A percentile compares a stretch with the other conserved stretches of the same genome.
These are phyloP conservation scores for Colletotrichum sp. DNA, from an alignment of 2,329 filamentous ascomycete genomes.

Conservation along the genomic window DNA sequence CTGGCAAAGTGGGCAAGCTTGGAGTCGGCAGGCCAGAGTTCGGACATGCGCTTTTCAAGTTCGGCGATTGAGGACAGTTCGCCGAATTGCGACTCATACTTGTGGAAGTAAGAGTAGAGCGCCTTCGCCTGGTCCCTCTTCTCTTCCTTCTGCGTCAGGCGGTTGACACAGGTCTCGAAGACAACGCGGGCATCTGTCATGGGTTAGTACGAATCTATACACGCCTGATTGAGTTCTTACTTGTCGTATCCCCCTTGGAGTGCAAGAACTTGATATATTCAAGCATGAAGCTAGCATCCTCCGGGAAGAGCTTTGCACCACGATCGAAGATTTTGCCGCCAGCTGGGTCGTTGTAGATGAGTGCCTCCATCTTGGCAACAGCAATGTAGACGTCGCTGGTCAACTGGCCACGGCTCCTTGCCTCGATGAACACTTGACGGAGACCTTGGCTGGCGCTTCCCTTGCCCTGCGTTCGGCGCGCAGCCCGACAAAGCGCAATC, in stretches of 20 bases:
- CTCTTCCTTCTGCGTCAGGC: slow-evolving; percentile 78
- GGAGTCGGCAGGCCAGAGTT: slow-evolving; percentile 90
- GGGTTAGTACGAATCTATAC: slow-evolving; percentile 20
- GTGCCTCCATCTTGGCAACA: slow-evolving; percentile 89
- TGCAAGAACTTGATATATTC: slow-evolving; percentile 97
- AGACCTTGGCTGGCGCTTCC: slow-evolving; percentile 70
- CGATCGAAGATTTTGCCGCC: slow-evolving; percentile 96
- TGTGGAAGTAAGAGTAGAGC: slow-evolving; percentile 90
- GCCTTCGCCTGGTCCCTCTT: slow-evolving; percentile 77
- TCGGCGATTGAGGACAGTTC: slow-evolving; percentile 90
- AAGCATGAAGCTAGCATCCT: slow-evolving; percentile 90
- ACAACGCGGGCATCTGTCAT: slow-evolving; percentile 85
- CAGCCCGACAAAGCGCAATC: slow-evolving; percentile 93
- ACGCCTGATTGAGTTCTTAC: slow-evolving; percentile 55
- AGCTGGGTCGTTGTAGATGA: slow-evolving; percentile 93
- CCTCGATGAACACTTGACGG: slow-evolving; percentile 87
- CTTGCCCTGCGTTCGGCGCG: slow-evolving; percentile 92
- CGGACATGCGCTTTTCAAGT: slow-evolving; percentile 89
- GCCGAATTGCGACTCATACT: slow-evolving; percentile 93
- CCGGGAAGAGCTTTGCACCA: slow-evolving; percentile 89
- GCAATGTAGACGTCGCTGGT: slow-evolving; percentile 96
- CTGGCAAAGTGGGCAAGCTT: slow-evolving; percentile 76
- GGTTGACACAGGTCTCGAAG: slow-evolving; percentile 92
- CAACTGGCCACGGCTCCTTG: slow-evolving; percentile 83
- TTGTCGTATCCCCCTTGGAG: slow-evolving; percentile 89